These are phyloP conservation scores for Saccharomyces hybrid DNA, from an alignment of 1,139 yeast species.

Conservation along the genomic window DNA sequence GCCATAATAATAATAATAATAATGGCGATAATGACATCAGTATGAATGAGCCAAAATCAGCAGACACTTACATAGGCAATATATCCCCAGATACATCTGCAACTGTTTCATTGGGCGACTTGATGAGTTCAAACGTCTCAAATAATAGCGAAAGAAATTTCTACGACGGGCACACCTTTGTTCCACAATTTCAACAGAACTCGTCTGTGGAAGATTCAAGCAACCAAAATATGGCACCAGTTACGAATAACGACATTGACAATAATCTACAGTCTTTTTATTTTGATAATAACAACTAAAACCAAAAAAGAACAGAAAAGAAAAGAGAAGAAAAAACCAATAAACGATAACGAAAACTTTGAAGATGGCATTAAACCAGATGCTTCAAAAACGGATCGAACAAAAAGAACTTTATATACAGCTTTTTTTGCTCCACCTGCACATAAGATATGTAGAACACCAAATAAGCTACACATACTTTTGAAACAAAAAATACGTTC, in stretches of 20 bases:
- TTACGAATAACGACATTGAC: constrained; percentile 8
- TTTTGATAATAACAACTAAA: constrained; percentile 3
- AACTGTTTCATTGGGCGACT: constrained; percentile 7
- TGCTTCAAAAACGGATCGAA: not conserved
- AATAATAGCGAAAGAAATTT: not conserved
- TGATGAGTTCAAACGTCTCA: constrained; percentile 2
- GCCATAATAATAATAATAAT: not conserved
- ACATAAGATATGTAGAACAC: not conserved
- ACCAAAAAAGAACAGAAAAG: not conserved
- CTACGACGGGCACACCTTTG: not conserved
- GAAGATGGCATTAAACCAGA: not conserved
- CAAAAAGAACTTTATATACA: not conserved
- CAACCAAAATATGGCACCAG: not conserved
- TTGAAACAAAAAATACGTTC: not conserved
- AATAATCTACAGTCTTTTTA: constrained; percentile 7
- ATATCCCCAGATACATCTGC: constrained; percentile 8
- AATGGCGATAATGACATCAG: constrained; percentile 4
- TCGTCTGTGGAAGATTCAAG: not conserved
- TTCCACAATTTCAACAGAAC: not conserved
- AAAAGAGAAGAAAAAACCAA: not conserved
- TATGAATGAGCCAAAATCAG: not conserved
- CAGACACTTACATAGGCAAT: constrained; percentile 2
- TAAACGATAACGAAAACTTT: not conserved
- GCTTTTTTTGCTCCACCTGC: not conserved
- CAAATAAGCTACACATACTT: not conserved